phyloP scores from a whole-genome alignment of 495 filamentous ascomycete genomes.

The Annulohypoxylon stygium region DNA sequence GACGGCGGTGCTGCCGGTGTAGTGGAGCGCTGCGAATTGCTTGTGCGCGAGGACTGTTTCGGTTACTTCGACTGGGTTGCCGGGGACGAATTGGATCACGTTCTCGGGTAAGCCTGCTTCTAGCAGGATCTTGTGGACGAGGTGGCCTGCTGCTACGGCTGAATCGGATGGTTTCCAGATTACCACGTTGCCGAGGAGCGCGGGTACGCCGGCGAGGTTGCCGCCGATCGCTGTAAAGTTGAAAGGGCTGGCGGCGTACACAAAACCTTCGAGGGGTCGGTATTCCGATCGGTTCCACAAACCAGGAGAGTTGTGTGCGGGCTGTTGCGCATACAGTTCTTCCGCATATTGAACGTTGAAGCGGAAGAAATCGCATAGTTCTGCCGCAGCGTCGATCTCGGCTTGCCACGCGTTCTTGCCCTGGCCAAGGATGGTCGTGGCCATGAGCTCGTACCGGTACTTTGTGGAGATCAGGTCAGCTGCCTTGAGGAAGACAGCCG shows the following conservation, averaged over 20 bases:
- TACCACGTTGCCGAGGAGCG: constrained; percentile 87
- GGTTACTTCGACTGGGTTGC: constrained; percentile 80
- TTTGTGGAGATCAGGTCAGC: constrained; percentile 89
- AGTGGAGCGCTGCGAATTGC: constrained; percentile 83
- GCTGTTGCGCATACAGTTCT: constrained; percentile 88
- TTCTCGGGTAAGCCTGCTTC: constrained; percentile 84
- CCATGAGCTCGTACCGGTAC: constrained; percentile 94
- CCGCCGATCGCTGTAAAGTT: constrained; percentile 91
- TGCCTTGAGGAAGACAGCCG: constrained; percentile 94
- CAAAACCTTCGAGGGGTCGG: constrained; percentile 86
- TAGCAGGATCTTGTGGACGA: constrained; percentile 87
- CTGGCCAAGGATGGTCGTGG: constrained; percentile 92
- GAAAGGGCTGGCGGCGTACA: constrained; percentile 88
- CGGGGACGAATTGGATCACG: constrained; percentile 87
- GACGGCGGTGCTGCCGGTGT: constrained; percentile 83
- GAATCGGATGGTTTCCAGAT: constrained; percentile 90
- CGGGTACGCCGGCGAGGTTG: constrained; percentile 79
- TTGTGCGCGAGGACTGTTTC: constrained; percentile 73
- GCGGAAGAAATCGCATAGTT: constrained; percentile 89
- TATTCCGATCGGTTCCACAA: constrained; percentile 89
- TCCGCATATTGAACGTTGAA: constrained; percentile 92
- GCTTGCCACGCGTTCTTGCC: constrained; percentile 98
- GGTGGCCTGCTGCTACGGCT: constrained; percentile 77
- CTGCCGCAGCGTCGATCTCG: constrained; percentile 94
- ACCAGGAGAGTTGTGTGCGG: constrained; percentile 77